Evolutionary conservation across 179 eudicot species (phyloP).

Genomic region (Sideroxylon spinosum): DNA sequence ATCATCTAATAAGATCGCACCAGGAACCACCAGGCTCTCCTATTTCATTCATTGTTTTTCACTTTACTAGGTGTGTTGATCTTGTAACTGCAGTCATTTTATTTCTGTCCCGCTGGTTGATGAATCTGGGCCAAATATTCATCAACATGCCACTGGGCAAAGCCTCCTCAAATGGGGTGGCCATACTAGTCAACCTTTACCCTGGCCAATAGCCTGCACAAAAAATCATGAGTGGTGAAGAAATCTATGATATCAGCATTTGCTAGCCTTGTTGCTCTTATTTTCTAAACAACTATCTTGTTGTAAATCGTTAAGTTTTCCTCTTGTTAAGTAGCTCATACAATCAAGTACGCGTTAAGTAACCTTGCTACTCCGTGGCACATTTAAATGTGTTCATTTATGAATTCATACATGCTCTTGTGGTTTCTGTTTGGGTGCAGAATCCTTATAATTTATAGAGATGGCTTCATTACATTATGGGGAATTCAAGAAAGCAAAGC

Average conservation of each 20-base stretch:
- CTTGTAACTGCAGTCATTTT: not conserved
- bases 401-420: not conserved
- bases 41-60: no score
- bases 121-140: not conserved
- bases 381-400: not conserved
- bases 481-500: conserved; percentile 68
- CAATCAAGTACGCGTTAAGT: not conserved
- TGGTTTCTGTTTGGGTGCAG: conserved; percentile 34
- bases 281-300: not conserved
- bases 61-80: no score
- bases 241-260: not conserved
- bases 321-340: not conserved
- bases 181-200: not conserved
- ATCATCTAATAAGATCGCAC: not conserved
- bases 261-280: not conserved
- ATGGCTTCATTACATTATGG: conserved; percentile 83
- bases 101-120: not conserved
- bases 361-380: not conserved
- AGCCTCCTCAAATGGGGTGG: not conserved
- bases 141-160: no score
- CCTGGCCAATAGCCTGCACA: not conserved
- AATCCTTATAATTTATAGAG: conserved; percentile 67
- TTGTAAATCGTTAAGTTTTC: not conserved
- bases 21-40: not conserved
- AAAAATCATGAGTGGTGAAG: not conserved